Conservation (phyloP, 2,329 filamentous ascomycete genomes). For the Scedosporium apiospermum region DNA sequence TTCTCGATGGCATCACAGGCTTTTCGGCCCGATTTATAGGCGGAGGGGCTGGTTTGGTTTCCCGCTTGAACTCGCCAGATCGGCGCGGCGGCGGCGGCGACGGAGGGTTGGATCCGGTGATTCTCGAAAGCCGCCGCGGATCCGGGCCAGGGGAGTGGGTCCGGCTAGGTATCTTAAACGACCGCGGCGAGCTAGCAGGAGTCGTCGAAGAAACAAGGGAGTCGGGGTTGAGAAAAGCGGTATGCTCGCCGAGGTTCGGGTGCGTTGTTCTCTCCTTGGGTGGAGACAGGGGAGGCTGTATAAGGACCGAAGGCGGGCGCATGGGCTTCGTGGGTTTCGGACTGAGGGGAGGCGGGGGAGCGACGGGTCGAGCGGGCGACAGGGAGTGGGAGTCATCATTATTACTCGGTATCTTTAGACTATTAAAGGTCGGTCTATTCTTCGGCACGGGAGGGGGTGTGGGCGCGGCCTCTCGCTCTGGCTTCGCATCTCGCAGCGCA, state of each 20-base stretch:
- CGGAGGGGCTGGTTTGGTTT: conserved; percentile 48
- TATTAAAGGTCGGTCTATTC: conserved; percentile 21
- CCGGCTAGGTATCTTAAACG: conserved; percentile 46
- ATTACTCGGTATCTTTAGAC: conserved; percentile 6
- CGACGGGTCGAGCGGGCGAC: conserved; percentile 29
- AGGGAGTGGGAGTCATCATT: conserved; percentile 6
- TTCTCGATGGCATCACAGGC: conserved; percentile 22
- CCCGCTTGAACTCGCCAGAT: conserved; percentile 48
- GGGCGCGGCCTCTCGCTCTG: conserved; percentile 24
- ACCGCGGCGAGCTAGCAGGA: conserved; percentile 31
- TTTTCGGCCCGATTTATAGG: conserved; percentile 76
- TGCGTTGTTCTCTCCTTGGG: conserved; percentile 35
- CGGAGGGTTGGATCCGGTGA: conserved; percentile 40
- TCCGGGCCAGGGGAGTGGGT: conserved; percentile 44
- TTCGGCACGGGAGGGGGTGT: conserved; percentile 21
- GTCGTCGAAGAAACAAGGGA: conserved; percentile 29
- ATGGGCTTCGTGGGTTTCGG: conserved; percentile 24
- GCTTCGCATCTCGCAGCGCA: conserved; percentile 28
- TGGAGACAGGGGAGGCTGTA: conserved; percentile 63
- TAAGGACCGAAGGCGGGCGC: conserved; percentile 53
- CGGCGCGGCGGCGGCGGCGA: conserved; percentile 55
- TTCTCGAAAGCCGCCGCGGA: conserved; percentile 36
- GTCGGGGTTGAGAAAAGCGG: conserved; percentile 38
- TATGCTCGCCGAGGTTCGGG: conserved; percentile 28
- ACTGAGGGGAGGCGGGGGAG: conserved; percentile 32